Base-by-base conservation (phyloP, 2,329 filamentous ascomycete genomes). In the Ophiocordyceps robertsii region DNA sequence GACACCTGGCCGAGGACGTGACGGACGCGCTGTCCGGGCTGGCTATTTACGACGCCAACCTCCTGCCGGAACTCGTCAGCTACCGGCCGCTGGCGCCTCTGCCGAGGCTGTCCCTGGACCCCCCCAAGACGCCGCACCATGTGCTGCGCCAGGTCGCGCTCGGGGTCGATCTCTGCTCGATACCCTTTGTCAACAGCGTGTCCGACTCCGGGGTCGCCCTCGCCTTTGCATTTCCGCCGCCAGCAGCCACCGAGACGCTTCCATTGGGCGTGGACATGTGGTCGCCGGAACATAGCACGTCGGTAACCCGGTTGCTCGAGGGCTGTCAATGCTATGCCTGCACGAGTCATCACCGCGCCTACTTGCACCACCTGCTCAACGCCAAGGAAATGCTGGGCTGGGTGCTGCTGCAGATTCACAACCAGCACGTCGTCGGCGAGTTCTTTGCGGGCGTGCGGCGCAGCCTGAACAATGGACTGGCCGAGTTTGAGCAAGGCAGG, bases 321-420 rank as follows among this genome's bases (percentile, higher is more conserved):
- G 70, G 62, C 14, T 98, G 92, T 60, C 52, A 63, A 40, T 98
- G 92, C 69, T 90, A 94, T 59, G 70, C 87, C 19, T 98, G 92
- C 68, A 76, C 69, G 2, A 75, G 74, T 16, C 90, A 96, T 60
- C 87, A 95, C 61, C 71, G 82, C 40, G 90, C 92, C 0, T 98
- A 85, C 61, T 56, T 98, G 31, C 82, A 88, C 49, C 92, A 98
- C 60, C 72, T 96, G 1, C 75, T 98, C 6, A 72, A 77, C 38
- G 88, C 92, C 1, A 93, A 89, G 56, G 92, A 98, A 62, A 96
- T 98, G 92, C 77, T 95, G 5, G 90, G 83, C 21, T 98, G 92
- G 92, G 84, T 82, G 0, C 70, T 98, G 8, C 70, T 98, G 8
- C 90, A 96, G 59, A 73, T 95, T 4, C 92, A 98, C 64, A 98